Conservation (phyloP, 2,329 filamentous ascomycete genomes). For the Pseudogymnoascus sp. region DNA sequence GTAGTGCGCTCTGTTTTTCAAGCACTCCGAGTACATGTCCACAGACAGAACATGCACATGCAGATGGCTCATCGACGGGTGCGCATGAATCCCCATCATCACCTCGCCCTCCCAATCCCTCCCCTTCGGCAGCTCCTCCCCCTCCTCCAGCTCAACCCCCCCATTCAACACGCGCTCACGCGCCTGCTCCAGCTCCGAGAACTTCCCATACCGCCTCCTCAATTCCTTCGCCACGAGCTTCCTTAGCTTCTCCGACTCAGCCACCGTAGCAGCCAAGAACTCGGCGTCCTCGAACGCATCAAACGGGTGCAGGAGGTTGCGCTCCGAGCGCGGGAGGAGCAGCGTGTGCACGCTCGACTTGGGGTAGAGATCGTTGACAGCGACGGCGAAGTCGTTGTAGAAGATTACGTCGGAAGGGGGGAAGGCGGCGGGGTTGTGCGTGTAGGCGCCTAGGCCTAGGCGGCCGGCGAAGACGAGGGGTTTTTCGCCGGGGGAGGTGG, state of each 20-base stretch:
- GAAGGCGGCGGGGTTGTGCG: slow-evolving; percentile 50
- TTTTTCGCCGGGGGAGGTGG: slow-evolving; percentile 14
- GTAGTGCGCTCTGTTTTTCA: slow-evolving; percentile 84
- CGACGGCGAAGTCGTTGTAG: slow-evolving; percentile 59
- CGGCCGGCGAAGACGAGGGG: slow-evolving; percentile 38
- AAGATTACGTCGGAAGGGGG: slow-evolving; percentile 53
- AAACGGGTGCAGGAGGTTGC: slow-evolving; percentile 63
- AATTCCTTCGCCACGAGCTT: slow-evolving; percentile 66
- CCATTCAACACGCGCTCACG: slow-evolving; percentile 59
- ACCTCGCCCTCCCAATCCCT: slow-evolving; percentile 73
- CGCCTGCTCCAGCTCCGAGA: slow-evolving; percentile 53
- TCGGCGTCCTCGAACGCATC: slow-evolving; percentile 61
- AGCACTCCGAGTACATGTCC: slow-evolving; percentile 63
- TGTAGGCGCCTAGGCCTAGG: slow-evolving; percentile 59
- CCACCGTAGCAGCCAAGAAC: slow-evolving; percentile 58
- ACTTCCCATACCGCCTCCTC: slow-evolving; percentile 54
- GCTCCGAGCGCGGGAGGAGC: slow-evolving; percentile 67
- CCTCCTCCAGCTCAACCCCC: slow-evolving; percentile 41
- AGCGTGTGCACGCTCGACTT: slow-evolving; percentile 81
- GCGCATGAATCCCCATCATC: slow-evolving; percentile 71
- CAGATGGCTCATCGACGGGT: slow-evolving; percentile 84
- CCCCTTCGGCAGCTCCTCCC: slow-evolving; percentile 51
- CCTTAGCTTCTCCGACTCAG: slow-evolving; percentile 53
- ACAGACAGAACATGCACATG: slow-evolving; percentile 81
- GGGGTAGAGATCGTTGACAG: slow-evolving; percentile 76